Conservation (phyloP, 2,329 filamentous ascomycete species). For the Colletotrichum sp. region DNA sequence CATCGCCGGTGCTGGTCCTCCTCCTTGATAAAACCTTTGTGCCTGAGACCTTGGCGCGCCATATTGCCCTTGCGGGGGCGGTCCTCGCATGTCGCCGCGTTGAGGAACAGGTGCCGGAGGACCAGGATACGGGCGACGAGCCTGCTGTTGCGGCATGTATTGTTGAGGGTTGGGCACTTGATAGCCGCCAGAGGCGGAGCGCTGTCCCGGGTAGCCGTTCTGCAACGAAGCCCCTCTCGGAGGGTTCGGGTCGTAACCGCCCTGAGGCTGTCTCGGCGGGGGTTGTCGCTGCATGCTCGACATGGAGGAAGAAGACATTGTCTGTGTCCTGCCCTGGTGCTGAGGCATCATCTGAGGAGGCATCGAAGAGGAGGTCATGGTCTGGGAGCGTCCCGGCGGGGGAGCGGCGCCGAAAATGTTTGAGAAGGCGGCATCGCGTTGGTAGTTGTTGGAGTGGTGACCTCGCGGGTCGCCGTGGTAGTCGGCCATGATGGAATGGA, state of each 20-base stretch:
- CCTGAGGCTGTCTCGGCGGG: constrained; percentile 59
- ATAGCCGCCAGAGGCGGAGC: constrained; percentile 55
- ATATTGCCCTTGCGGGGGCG: constrained; percentile 39
- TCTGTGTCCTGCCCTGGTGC: constrained; percentile 74
- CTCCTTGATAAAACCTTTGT: constrained; percentile 67
- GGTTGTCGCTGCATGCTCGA: constrained; percentile 66
- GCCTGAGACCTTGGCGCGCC: constrained; percentile 44
- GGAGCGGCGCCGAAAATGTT: constrained; percentile 93
- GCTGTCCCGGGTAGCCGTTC: constrained; percentile 45
- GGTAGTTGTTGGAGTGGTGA: constrained; percentile 59
- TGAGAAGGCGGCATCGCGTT: constrained; percentile 93
- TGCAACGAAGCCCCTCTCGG: constrained; percentile 41
- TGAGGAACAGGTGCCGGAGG: constrained; percentile 53
- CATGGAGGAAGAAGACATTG: constrained; percentile 64
- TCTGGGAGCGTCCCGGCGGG: constrained; percentile 88
- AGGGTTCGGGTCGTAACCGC: constrained; percentile 37
- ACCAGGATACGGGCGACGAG: constrained; percentile 49
- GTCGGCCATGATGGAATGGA: constrained; percentile 55
- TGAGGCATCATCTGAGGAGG: constrained; percentile 55
- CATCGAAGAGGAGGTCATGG: constrained; percentile 82
- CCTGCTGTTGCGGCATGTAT: constrained; percentile 51
- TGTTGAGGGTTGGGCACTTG: constrained; percentile 50
- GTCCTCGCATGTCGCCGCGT: constrained; percentile 58
- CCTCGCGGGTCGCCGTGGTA: constrained; percentile 57
- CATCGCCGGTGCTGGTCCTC: constrained; percentile 70